Evolutionary conservation across 306 rosid species (phyloP).

Genomic region (Biancaea sappan): DNA sequence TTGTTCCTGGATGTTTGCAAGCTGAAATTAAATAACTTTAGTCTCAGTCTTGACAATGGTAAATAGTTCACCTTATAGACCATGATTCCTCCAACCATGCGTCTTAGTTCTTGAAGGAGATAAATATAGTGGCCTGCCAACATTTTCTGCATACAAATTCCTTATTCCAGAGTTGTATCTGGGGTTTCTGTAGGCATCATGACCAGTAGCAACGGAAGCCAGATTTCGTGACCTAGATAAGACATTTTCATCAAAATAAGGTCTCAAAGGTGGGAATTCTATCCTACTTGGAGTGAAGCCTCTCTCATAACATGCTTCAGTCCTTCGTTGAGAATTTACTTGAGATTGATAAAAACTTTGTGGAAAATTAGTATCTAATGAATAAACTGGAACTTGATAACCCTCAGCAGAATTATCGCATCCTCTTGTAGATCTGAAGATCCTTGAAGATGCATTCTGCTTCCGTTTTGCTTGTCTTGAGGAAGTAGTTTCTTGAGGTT

Average conservation of each 20-base stretch:
- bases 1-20: neutral
- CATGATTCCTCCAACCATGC: constrained; percentile 34
- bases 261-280: constrained; percentile 39
- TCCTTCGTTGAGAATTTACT: constrained; percentile 35
- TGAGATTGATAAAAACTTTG: constrained; percentile 34
- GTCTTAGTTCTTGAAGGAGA: constrained; percentile 25
- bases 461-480: constrained; percentile 36
- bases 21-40: neutral
- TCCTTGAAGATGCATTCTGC: constrained; percentile 40
- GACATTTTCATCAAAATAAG: constrained; percentile 28
- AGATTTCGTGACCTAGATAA: constrained; percentile 28
- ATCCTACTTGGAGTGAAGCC: constrained; percentile 30
- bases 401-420: constrained; percentile 34
- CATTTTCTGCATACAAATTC: constrained; percentile 32
- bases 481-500: constrained; percentile 28
- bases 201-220: neutral
- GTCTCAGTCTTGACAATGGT: neutral
- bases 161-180: constrained; percentile 30
- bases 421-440: constrained; percentile 26
- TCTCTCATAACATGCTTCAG: constrained; percentile 38
- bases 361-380: constrained; percentile 26
- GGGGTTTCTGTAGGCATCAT: constrained; percentile 35
- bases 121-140: constrained; percentile 33
- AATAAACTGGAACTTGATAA: constrained; percentile 38
- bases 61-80: constrained; percentile 14